Evolutionary conservation across 1,284 basidiomycete species (phyloP), one percentile per base, ranked within the genome.

Genomic region (Nidula niveotomentosa): DNA sequence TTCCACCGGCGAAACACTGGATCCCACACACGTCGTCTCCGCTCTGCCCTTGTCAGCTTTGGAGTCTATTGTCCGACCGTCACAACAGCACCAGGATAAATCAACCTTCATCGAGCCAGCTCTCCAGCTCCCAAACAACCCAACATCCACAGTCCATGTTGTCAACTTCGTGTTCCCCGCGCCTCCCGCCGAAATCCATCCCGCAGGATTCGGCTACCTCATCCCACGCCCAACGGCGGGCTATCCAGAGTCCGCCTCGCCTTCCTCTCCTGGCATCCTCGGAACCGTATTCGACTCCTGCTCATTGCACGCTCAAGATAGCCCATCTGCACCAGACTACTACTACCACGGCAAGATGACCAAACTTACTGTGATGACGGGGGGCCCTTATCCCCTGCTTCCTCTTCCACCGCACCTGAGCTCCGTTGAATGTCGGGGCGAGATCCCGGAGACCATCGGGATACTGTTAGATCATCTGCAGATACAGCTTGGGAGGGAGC

Each of bases 171-270:
- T 93, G 67, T 86, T 95, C 78, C 77, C 83, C 35, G 67, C 73
- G 5, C 74, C 79, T 18, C 78, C 80, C 6, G 65, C 69, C 23
- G 66, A 65, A 37, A 77, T 91, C 35, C 89, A 93, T 64, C 92
- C 92, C 0, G 76, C 81, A 10, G 96, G 96, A 0, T 98, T 98
- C 69, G 96, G 96, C 1, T 98, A 96, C 74, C 87, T 99, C 60
- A 83, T 97, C 52, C 94, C 96, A 0, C 88, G 95, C 6, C 84
- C 90, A 0, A 60, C 50, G 54, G 73, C 64, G 35, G 87, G 70
- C 10, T 84, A 84, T 67, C 72, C 65, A 15, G 23, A 53, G 61
- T 48, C 54, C 6, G 56, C 62, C 61, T 54, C 46, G 65, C 58
- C 63, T 15, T 57, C 58, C 48, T 62, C 72, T 58, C 62, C 82